Conservation (phyloP, 1,139 yeast genomes). For the Diutina scorzettiae region DNA sequence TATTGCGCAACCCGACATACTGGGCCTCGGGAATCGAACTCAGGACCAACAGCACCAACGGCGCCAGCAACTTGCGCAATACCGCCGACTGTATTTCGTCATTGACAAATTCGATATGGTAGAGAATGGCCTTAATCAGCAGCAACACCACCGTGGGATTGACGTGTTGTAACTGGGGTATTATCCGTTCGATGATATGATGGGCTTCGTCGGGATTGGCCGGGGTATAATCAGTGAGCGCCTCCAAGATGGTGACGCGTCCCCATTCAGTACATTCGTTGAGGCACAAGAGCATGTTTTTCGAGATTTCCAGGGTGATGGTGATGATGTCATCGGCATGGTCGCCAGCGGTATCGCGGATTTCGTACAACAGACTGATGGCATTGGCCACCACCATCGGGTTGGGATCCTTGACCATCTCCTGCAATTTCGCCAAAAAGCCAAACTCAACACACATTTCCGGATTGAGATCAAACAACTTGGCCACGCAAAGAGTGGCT, state of each 20-base stretch:
- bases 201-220: conserved; percentile 52
- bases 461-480: conserved; percentile 78
- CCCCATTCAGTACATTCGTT: conserved; percentile 99
- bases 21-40: conserved; percentile 89
- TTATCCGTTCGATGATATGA: conserved; percentile 80
- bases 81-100: conserved; percentile 20
- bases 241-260: conserved; percentile 75
- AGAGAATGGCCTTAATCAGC: conserved; percentile 70
- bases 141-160: conserved; percentile 92
- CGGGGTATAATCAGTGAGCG: conserved; percentile 62
- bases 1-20: conserved; percentile 86
- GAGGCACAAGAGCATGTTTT: conserved; percentile 64
- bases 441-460: conserved; percentile 80
- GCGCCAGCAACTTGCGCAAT: conserved; percentile 75
- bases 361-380: conserved; percentile 74
- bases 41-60: conserved; percentile 78
- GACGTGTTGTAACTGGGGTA: conserved; percentile 95
- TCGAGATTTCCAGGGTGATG: conserved; percentile 36
- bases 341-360: conserved; percentile 48
- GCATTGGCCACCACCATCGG: conserved; percentile 98
- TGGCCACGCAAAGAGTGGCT: conserved; percentile 95
- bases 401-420: conserved; percentile 73
- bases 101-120: conserved; percentile 47
- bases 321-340: conserved; percentile 32
- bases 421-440: conserved; percentile 57